Percentiles rank a stretch among this genome's conserved stretches.
These are phyloP conservation scores for Kazachstania bromeliacearum DNA, from an alignment of 805 yeast species.

Conservation along the genomic window DNA sequence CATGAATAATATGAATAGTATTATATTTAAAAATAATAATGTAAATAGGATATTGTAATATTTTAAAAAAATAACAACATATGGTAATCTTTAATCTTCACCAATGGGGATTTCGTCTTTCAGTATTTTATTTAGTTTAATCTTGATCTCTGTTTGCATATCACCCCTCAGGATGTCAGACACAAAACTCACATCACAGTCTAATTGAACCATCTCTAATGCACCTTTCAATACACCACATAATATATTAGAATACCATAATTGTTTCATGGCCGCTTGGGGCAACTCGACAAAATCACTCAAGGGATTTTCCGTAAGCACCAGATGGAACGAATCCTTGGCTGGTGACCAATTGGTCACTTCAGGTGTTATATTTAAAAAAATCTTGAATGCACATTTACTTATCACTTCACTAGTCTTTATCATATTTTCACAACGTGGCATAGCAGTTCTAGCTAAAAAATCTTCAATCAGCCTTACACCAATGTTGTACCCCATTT, in stretches of 20 bases:
- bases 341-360: conserved; percentile 70
- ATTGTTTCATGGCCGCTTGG: conserved; percentile 58
- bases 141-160: conserved; percentile 65
- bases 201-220: conserved; percentile 90
- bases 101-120: conserved; percentile 97
- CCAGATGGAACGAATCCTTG: conserved; percentile 61
- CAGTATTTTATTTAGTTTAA: conserved; percentile 59
- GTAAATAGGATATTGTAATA: no score
- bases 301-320: conserved; percentile 78
- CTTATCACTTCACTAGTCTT: conserved; percentile 84
- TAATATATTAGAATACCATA: conserved; percentile 89
- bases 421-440: conserved; percentile 67
- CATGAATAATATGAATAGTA: neutral
- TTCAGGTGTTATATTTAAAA: conserved; percentile 71
- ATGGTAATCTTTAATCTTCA: conserved; percentile 57
- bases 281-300: conserved; percentile 95
- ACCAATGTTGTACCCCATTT: conserved; percentile 95
- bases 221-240: conserved; percentile 90
- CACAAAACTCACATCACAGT: conserved; percentile 72
- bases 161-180: conserved; percentile 80
- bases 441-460: conserved; percentile 76
- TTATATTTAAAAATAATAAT: no score
- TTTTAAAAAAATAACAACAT: neutral
- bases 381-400: conserved; percentile 84
- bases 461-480: conserved; percentile 86